phyloP scores from a whole-genome alignment of 2,329 filamentous ascomycete genomes.

The Colletotrichum liriopes region DNA sequence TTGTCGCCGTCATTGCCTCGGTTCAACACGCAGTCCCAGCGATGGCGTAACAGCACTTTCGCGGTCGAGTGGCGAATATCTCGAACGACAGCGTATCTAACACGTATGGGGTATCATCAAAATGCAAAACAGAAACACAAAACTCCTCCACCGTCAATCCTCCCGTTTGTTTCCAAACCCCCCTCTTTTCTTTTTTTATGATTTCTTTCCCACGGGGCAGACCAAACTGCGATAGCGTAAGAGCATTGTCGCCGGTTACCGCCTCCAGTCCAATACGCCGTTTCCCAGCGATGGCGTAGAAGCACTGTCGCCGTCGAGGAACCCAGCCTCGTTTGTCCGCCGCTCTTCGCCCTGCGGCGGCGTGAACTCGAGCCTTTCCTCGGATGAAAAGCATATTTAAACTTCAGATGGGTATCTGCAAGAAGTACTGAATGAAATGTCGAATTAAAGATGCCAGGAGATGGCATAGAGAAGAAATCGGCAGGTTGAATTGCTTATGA shows the following conservation, averaged over 20 bases:
- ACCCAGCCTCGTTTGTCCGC: slow-evolving; percentile 42
- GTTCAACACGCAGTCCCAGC: slow-evolving; percentile 69
- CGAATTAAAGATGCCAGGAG: slow-evolving; percentile 29
- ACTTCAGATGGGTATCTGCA: slow-evolving; percentile 45
- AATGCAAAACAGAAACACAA: slow-evolving; percentile 47
- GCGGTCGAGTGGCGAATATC: slow-evolving; percentile 62
- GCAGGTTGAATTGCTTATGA: slow-evolving; percentile 57
- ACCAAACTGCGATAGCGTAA: slow-evolving; percentile 63
- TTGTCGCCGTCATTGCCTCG: slow-evolving; percentile 65
- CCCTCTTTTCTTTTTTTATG: background rate
- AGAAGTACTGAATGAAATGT: slow-evolving; percentile 33
- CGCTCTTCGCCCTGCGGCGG: slow-evolving; percentile 30
- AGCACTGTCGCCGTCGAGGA: slow-evolving; percentile 59
- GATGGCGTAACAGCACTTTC: slow-evolving; percentile 71
- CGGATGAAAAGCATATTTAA: slow-evolving; percentile 50
- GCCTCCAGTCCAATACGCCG: slow-evolving; percentile 62
- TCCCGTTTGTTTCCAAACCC: background rate
- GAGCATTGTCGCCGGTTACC: slow-evolving; percentile 66
- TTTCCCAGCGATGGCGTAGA: slow-evolving; percentile 63
- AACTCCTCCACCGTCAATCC: slow-evolving; percentile 1
- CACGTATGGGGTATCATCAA: slow-evolving; percentile 62
- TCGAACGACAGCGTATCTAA: slow-evolving; percentile 63
- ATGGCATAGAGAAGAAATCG: slow-evolving; percentile 44
- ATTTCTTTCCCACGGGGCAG: slow-evolving; percentile 40
- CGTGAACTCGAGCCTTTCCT: slow-evolving; percentile 42